Evolutionary conservation across 352 stramenopile genomes (phyloP), one percentile per base, ranked within the genome.

Genomic region (Paralagenidium karlingii): DNA sequence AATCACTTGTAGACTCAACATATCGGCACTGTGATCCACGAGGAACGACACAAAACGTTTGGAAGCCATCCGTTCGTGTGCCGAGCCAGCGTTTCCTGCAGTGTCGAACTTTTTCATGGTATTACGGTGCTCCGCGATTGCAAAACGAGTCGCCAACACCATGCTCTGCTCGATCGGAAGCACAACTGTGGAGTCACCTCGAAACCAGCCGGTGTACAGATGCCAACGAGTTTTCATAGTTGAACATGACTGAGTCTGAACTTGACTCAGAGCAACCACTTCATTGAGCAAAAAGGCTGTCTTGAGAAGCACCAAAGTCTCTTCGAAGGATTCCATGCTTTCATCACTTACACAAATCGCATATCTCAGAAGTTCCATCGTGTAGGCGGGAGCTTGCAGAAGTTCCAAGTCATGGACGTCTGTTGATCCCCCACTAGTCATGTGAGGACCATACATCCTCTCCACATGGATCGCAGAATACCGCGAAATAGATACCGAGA

Each of bases 1-100:
- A 9, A 89, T 55, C 4, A 66, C 59, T 44, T 79, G 58, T 4
- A 89, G 36, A 43, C 69, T 77, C n/a, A 89, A 43, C 22, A 81
- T 38, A 19, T 82, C 57, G 20, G 73, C 65, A 8, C 58, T 62
- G 33, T 86, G 67, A 28, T 81, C 68, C 10, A 82, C 57, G 0
- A 86, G 47, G 38, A 77, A 83, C 25, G 68, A 77, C 1, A 86
- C 52, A 26, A 74, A 78, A 5, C 68, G 62, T 18, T 82, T 86
- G 0, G 68, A 83, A 22, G 67, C 43, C 22, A 79, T 53, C 16
- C 56, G 49, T 13, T 83, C 64, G n/a, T 55, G 40, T 20, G n/a
- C 19, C 13, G 38, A 19, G 5, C 58, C 30, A 8, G 30, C 19
- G 16, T 36, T 16, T 8, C 19, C 16, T 22, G 30, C 19, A 7